Base-by-base conservation (phyloP, 2,329 filamentous ascomycete genomes). In the Ampelomyces quisqualis region DNA sequence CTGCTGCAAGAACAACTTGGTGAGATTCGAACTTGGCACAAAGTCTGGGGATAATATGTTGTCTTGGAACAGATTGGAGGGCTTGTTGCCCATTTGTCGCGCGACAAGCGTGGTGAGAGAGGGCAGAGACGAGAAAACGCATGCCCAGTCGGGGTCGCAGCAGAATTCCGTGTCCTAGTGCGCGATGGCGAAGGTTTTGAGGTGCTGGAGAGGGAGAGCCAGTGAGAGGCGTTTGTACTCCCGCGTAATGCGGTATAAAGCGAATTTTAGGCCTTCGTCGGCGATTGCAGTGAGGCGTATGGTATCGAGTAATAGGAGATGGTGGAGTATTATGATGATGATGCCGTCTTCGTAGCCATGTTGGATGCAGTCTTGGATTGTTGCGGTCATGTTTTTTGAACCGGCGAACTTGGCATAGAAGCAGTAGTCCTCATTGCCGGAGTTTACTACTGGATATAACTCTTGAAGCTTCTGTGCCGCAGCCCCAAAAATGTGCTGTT, bases 151-250 rank as follows among this genome's bases (percentile, higher is more conserved):
- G 2, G 39, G 4, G 19, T 17, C 5, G 13, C 34, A 45, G 9
- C 19, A 10, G 11, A 11, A n/a, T 22, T 54, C 51, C 2, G 39
- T 38, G 11, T 47, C 45, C 7, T 30, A 24, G 6, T 49, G 43
- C 8, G 41, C 36, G 4, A 57, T 22, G n/a, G 47, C 39, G 10
- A 37, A 51, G 11, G 38, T 41, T 4, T 34, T 41, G 5, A 57
- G 47, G 13, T 39, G 49, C 31, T 51, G 44, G 17, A 57, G 26
- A 2, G 51, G 49, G 14, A 55, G 37, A 5, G 44, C 36, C 8
- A 33, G n/a, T 6, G 18, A 10, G 4, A 43, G 39, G 10, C 45
- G 19, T 14, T 40, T 40, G n/a, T 52, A 52, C 10, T 28, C 38
- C 26, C 15, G 14, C 5, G 49, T 49, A 10, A 49, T 30, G 5